Evolutionary conservation across 805 yeast genomes (phyloP), one percentile per base, ranked within the genome.

Genomic region (Vanderwaltozyma tropicalis): DNA sequence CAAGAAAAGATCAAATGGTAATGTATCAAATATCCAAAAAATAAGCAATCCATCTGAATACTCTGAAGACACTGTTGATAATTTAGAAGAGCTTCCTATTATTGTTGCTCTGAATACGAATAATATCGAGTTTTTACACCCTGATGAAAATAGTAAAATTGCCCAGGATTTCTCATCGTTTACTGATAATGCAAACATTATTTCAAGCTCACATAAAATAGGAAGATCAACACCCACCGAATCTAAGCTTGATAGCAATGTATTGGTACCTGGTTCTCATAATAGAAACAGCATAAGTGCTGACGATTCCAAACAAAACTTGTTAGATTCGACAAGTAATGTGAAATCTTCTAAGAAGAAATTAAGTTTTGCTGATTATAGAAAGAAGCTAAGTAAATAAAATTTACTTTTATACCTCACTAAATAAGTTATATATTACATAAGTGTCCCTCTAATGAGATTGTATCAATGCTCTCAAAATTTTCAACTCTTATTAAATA

Each of bases 281-380:
- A 7, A 19, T 5, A 6, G 15, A 10, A 10, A 15, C 17, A 6
- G 20, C 15, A n/a, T 9, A n/a, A 19, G 20, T 10, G 26, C 14
- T 5, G n/a, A 9, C 7, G 17, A 15, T 4, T 7, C 6, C 13
- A 14, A 18, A 28, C 24, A 20, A 16, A 16, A 6, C 12, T 15
- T 19, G 13, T 21, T 13, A 13, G n/a, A 18, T 16, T 20, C 27
- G 13, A 20, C 35, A 8, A 21, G 31, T 7, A 28, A 36, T 2
- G 40, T 41, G 14, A 32, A 18, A 18, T 30, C 36, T 17, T 32
- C 31, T 2, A 60, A 59, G 37, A 60, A 60, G 40, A 60, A 60
- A 31, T 38, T 60, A 34, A 54, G 61, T 35, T 59, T 60, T 44
- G 64, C 64, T n/a, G 64, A 60, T 38, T 60, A 60, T 34, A 55